phyloP scores from a whole-genome alignment of 257 asterid species.

The Nicotiana undulata region DNA sequence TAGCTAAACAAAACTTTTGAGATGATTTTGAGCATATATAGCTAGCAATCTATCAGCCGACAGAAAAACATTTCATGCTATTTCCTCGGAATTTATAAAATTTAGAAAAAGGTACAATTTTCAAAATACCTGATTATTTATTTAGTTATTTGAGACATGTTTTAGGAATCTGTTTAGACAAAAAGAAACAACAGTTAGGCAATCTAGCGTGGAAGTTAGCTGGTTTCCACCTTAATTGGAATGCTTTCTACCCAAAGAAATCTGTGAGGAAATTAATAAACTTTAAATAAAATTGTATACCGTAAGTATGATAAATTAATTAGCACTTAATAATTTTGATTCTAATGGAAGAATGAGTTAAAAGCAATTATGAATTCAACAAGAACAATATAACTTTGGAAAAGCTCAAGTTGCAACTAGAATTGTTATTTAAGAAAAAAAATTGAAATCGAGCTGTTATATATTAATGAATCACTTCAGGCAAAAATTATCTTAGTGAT shows the following conservation, averaged over 20 bases:
- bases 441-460: neutral
- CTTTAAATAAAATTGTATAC: neutral
- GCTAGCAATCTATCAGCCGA: neutral
- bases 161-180: neutral
- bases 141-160: neutral
- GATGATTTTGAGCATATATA: neutral
- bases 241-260: neutral
- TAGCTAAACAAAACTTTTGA: neutral
- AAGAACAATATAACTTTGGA: neutral
- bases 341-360: neutral
- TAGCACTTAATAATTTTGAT: neutral
- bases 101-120: neutral
- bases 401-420: neutral
- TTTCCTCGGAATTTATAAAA: neutral
- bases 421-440: neutral
- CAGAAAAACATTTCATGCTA: conserved; percentile 6
- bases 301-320: neutral
- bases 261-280: neutral
- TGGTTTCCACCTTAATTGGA: neutral
- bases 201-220: neutral
- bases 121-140: neutral
- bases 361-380: neutral
- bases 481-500: neutral
- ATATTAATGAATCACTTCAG: neutral
- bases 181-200: neutral